phyloP scores from a whole-genome alignment of 2,329 filamentous ascomycete genomes.

The Esteya vermicola region DNA sequence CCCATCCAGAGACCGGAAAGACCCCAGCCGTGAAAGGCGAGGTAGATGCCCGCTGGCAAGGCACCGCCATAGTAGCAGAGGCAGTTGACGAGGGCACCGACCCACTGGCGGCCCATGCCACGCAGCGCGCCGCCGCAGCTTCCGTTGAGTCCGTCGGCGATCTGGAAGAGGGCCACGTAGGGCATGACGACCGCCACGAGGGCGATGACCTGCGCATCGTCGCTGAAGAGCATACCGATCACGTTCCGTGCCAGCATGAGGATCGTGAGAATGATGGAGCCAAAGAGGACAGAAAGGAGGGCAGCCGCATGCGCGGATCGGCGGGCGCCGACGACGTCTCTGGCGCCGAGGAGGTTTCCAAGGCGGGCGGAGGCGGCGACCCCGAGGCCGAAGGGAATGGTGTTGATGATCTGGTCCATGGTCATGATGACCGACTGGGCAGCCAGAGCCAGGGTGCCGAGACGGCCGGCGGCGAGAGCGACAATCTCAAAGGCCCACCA shows the following conservation, averaged over 20 bases:
- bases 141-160: slow-evolving; percentile 76
- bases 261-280: slow-evolving; percentile 49
- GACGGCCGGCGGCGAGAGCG: slow-evolving; percentile 63
- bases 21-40: slow-evolving; percentile 80
- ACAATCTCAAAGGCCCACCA: slow-evolving; percentile 96
- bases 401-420: slow-evolving; percentile 70
- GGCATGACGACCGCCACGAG: slow-evolving; percentile 70
- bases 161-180: slow-evolving; percentile 79
- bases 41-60: slow-evolving; percentile 65
- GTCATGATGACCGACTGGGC: slow-evolving; percentile 87
- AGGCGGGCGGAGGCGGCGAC: slow-evolving; percentile 67
- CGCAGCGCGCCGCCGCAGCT: slow-evolving; percentile 68
- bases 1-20: slow-evolving; percentile 70
- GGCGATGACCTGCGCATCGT: slow-evolving; percentile 55
- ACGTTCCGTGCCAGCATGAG: slow-evolving; percentile 58
- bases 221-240: slow-evolving; percentile 70
- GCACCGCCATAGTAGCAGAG: slow-evolving; percentile 75
- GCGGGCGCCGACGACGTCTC: slow-evolving; percentile 49
- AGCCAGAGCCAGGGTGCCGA: slow-evolving; percentile 67
- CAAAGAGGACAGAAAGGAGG: slow-evolving; percentile 55
- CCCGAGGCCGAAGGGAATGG: slow-evolving; percentile 74
- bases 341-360: slow-evolving; percentile 65
- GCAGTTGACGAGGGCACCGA: slow-evolving; percentile 70
- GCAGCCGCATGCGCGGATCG: slow-evolving; percentile 65
- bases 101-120: slow-evolving; percentile 77